These are phyloP conservation scores for Galerina sulciceps DNA, from an alignment of 768 basidiomycete genomes.

Conservation along the genomic window DNA sequence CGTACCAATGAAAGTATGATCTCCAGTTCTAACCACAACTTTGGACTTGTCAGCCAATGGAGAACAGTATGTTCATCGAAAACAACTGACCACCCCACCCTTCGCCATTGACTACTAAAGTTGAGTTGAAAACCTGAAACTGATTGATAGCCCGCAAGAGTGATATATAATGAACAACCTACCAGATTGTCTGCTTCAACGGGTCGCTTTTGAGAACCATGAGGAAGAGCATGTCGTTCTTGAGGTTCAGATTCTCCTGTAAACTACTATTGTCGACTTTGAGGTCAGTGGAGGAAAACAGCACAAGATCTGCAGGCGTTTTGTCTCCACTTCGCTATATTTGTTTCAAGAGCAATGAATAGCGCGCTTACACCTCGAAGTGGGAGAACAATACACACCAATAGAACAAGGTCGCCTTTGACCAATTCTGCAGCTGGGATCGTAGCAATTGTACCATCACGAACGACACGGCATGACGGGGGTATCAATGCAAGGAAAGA, in stretches of 20 bases:
- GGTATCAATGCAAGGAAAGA: constrained; percentile 79
- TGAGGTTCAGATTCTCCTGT: constrained; percentile 76
- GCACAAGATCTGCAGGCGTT: constrained; percentile 67
- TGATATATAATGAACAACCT: background rate
- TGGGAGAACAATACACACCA: constrained; percentile 42
- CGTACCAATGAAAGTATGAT: constrained; percentile 66
- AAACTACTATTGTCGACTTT: constrained; percentile 76
- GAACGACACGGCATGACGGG: constrained; percentile 65
- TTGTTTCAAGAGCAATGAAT: background rate
- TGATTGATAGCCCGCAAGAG: background rate
- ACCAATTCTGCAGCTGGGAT: constrained; percentile 67
- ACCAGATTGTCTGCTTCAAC: constrained; percentile 73
- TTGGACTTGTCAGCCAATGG: background rate
- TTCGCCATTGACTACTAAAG: constrained; percentile 73
- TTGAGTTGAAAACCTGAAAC: constrained; percentile 68
- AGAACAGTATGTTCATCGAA: background rate
- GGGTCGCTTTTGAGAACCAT: constrained; percentile 51
- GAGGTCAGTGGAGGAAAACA: constrained; percentile 64
- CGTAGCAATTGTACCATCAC: constrained; percentile 56
- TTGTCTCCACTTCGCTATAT: constrained; percentile 68
- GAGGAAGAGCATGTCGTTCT: constrained; percentile 51
- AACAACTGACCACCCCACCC: constrained; percentile 61
- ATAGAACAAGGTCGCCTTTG: constrained; percentile 66
- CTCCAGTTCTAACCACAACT: constrained; percentile 72
- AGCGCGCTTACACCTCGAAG: background rate